Evolutionary conservation across 371 early-diverging fungal genomes (phyloP).

Genomic region (Modicella reniformis): DNA sequence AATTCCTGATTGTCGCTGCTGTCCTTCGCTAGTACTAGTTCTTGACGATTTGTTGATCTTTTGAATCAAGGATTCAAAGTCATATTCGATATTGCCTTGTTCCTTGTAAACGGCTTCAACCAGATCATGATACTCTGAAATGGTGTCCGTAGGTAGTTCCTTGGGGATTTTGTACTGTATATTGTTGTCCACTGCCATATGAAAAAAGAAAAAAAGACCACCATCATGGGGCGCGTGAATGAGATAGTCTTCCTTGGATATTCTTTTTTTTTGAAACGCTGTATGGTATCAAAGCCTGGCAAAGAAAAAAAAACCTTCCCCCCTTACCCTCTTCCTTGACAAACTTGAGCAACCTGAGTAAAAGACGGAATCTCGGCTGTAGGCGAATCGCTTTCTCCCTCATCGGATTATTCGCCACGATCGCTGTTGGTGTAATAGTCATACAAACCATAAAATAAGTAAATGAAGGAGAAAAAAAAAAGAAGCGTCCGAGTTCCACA

Average conservation of each 20-base stretch:
- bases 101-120: slow-evolving; percentile 20
- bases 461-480: neutral
- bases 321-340: slow-evolving; percentile 24
- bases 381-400: slow-evolving; percentile 22
- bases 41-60: slow-evolving; percentile 23
- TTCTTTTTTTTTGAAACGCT: too few relatives aligned
- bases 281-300: neutral
- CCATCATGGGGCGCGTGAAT: too few relatives aligned
- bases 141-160: slow-evolving; percentile 40
- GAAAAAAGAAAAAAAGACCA: neutral
- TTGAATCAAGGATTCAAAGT: slow-evolving; percentile 21
- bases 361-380: slow-evolving; percentile 41
- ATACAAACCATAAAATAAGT: neutral
- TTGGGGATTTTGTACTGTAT: slow-evolving; percentile 38
- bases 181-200: slow-evolving; percentile 4
- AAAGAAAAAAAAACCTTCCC: neutral
- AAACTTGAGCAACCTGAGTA: slow-evolving; percentile 37
- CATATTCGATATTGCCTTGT: neutral
- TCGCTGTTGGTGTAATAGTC: slow-evolving; percentile 8
- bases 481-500: too few relatives aligned
- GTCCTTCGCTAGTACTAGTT: neutral
- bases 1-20: neutral
- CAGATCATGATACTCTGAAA: slow-evolving; percentile 35
- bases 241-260: too few relatives aligned
- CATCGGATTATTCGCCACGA: slow-evolving; percentile 26